phyloP scores from a whole-genome alignment of 805 yeast genomes.

The Starmerella kuoi region DNA sequence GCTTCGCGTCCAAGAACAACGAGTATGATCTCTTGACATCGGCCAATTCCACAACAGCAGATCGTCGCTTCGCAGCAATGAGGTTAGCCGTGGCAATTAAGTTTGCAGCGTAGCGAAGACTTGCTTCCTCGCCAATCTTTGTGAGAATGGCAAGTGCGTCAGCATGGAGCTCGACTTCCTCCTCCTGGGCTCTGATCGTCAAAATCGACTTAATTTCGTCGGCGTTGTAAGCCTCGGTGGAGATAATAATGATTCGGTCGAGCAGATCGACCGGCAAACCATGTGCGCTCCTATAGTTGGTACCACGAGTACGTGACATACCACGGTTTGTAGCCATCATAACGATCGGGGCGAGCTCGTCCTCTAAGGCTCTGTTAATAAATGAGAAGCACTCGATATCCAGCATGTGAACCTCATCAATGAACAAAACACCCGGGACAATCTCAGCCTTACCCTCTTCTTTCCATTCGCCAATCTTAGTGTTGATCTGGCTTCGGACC shows the following conservation, averaged over 20 bases:
- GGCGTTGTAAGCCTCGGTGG: constrained; percentile 62
- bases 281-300: constrained; percentile 87
- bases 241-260: constrained; percentile 86
- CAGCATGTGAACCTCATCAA: constrained; percentile 97
- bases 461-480: constrained; percentile 95
- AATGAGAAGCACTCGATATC: constrained; percentile 94
- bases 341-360: constrained; percentile 91
- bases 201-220: constrained; percentile 81
- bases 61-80: constrained; percentile 70
- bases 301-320: constrained; percentile 82
- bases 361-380: constrained; percentile 90
- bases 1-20: constrained; percentile 74
- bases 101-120: constrained; percentile 85
- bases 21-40: constrained; percentile 82
- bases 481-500: constrained; percentile 90
- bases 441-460: constrained; percentile 97
- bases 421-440: constrained; percentile 92
- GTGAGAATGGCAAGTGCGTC: constrained; percentile 84
- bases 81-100: constrained; percentile 82
- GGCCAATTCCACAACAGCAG: constrained; percentile 52
- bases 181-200: constrained; percentile 83
- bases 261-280: constrained; percentile 93
- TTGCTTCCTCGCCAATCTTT: constrained; percentile 78
- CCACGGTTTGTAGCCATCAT: constrained; percentile 98
- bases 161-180: constrained; percentile 68